Percentiles rank a stretch among this genome's conserved stretches.
These are phyloP conservation scores for Trichoderma lentiforme DNA, from an alignment of 2,329 filamentous ascomycete genomes.

Conservation along the genomic window DNA sequence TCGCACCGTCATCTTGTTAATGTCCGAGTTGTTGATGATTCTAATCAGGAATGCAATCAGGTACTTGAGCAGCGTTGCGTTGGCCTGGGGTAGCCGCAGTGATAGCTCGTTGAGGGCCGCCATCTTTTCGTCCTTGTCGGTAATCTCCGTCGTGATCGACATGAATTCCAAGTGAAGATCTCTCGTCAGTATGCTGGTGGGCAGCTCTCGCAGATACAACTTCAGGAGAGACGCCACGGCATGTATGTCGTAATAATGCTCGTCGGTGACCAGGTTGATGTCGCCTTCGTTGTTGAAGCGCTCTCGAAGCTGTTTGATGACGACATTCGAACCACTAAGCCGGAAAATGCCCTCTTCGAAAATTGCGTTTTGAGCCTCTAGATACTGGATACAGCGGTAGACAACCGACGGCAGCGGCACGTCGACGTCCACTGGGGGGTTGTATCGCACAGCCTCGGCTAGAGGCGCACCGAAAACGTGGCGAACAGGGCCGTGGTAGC, in stretches of 20 bases:
- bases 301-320: slow-evolving; percentile 87
- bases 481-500: slow-evolving; percentile 54
- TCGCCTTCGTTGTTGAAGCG: slow-evolving; percentile 93
- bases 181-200: slow-evolving; percentile 83
- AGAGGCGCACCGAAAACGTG: slow-evolving; percentile 83
- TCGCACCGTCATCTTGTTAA: slow-evolving; percentile 97
- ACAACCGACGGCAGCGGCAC: slow-evolving; percentile 86
- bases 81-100: slow-evolving; percentile 73
- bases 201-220: slow-evolving; percentile 87
- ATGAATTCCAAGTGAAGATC: slow-evolving; percentile 90
- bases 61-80: slow-evolving; percentile 77
- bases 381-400: slow-evolving; percentile 91
- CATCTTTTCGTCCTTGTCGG: slow-evolving; percentile 73
- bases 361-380: slow-evolving; percentile 76
- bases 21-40: slow-evolving; percentile 83
- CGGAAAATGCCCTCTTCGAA: slow-evolving; percentile 94
- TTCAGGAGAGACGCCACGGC: slow-evolving; percentile 93
- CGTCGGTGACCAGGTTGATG: slow-evolving; percentile 77
- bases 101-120: slow-evolving; percentile 73
- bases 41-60: slow-evolving; percentile 85
- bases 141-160: slow-evolving; percentile 73
- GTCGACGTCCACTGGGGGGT: slow-evolving; percentile 67
- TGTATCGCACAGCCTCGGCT: slow-evolving; percentile 80
- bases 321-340: slow-evolving; percentile 91
- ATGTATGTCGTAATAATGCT: slow-evolving; percentile 90